Percentiles rank a stretch among this genome's conserved stretches.
Evolutionary conservation across 345 rosid species (phyloP).

Genomic region (Eucalyptus cloeziana): DNA sequence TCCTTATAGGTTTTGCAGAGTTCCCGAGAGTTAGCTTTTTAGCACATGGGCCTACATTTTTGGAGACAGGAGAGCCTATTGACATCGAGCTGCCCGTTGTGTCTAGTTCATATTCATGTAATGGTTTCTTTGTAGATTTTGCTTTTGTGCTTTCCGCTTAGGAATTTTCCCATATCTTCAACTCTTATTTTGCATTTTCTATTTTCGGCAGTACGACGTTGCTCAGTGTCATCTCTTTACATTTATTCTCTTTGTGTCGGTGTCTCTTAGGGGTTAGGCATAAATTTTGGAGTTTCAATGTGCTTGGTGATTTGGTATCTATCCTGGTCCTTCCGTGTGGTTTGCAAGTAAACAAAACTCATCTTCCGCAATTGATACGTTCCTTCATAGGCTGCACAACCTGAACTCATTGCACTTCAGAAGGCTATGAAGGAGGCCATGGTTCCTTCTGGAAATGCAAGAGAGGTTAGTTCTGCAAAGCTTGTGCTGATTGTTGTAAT

Average conservation of each 20-base stretch:
- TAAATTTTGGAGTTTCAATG: neutral
- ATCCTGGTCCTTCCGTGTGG: neutral
- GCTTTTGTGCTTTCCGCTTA: neutral
- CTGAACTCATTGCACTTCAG: constrained; percentile 78
- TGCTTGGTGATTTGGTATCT: neutral
- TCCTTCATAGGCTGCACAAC: constrained; percentile 56
- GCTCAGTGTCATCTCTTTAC: neutral
- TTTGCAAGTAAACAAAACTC: neutral
- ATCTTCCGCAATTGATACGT: neutral
- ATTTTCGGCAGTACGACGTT: neutral
- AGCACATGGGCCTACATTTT: constrained; percentile 69
- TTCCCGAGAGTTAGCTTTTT: constrained; percentile 60
- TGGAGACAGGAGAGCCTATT: constrained; percentile 80
- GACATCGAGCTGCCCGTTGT: constrained; percentile 83
- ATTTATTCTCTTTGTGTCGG: neutral
- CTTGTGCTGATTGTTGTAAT: neutral
- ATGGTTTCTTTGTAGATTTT: neutral
- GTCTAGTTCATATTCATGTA: constrained; percentile 64
- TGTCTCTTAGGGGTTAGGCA: neutral
- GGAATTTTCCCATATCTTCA: neutral
- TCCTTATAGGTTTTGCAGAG: constrained; percentile 72
- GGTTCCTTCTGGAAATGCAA: constrained; percentile 80
- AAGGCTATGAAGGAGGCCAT: constrained; percentile 72
- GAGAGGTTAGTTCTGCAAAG: constrained; percentile 42
- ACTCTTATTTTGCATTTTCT: neutral